Percentiles rank a stretch among this genome's conserved stretches.
Evolutionary conservation across 2,329 filamentous ascomycete genomes (phyloP).

Genomic region (Gnomoniopsis smithogilvyi): DNA sequence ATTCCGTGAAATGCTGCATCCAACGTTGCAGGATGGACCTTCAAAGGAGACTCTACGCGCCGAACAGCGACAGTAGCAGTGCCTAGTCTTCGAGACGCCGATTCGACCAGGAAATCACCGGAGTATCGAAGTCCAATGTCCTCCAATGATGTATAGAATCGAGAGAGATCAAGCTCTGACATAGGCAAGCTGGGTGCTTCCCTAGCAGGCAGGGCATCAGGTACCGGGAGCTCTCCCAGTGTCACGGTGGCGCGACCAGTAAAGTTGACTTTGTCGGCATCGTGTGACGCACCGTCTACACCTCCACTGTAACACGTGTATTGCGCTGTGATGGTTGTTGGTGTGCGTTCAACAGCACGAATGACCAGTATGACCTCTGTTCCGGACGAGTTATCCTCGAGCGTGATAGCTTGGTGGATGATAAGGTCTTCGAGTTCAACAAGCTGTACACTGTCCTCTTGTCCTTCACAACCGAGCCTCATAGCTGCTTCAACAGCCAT

Average conservation of each 20-base stretch:
- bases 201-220: too few relatives aligned
- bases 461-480: not conserved
- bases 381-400: slow-evolving; percentile 11
- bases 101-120: not conserved
- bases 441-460: slow-evolving; percentile 6
- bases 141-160: too few relatives aligned
- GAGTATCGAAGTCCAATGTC: too few relatives aligned
- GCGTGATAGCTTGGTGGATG: slow-evolving; percentile 16
- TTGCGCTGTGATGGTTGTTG: not conserved
- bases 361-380: not conserved
- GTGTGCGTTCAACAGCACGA: not conserved
- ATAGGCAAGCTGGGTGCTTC: too few relatives aligned
- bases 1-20: not conserved
- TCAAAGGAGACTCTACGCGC: not conserved
- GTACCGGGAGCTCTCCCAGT: too few relatives aligned
- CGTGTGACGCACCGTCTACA: not conserved
- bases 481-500: slow-evolving; percentile 20
- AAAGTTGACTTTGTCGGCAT: too few relatives aligned
- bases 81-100: not conserved
- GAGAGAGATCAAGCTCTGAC: too few relatives aligned
- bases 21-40: not conserved
- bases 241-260: too few relatives aligned
- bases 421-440: slow-evolving; percentile 15
- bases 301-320: not conserved
- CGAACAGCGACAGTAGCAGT: not conserved